phyloP scores from a whole-genome alignment of 2,329 filamentous ascomycete species.

The Xenoacremonium recifei region DNA sequence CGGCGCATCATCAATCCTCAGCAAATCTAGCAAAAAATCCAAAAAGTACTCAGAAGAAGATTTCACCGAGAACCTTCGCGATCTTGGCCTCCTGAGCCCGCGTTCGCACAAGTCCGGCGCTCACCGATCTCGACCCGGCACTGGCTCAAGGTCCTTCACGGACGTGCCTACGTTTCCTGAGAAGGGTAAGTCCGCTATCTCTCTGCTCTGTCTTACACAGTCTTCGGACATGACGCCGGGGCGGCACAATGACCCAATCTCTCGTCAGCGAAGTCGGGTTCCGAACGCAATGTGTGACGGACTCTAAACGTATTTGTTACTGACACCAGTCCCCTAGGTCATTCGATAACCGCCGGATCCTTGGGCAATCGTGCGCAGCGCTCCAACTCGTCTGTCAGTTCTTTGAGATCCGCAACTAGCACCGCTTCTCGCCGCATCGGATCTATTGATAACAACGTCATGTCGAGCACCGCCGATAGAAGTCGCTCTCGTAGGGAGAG shows the following conservation, averaged over 20 bases:
- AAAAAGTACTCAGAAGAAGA: constrained; percentile 13
- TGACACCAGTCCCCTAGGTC: constrained; percentile 17
- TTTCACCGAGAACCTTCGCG: constrained; percentile 25
- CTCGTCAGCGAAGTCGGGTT: not conserved
- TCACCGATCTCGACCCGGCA: constrained; percentile 25
- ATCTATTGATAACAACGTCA: constrained; percentile 41
- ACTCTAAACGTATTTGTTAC: constrained; percentile 5
- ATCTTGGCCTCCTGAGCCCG: constrained; percentile 29
- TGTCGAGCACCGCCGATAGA: constrained; percentile 60
- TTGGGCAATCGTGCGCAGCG: constrained; percentile 25
- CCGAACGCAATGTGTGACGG: not conserved
- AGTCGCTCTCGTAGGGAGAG: constrained; percentile 80
- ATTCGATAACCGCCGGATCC: constrained; percentile 26
- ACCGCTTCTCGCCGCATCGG: constrained; percentile 34
- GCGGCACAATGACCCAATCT: not conserved
- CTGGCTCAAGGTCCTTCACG: constrained; percentile 22
- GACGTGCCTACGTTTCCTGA: constrained; percentile 37
- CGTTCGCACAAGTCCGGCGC: constrained; percentile 19
- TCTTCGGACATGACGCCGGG: not conserved
- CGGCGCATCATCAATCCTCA: constrained; percentile 17
- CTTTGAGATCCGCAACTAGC: constrained; percentile 32
- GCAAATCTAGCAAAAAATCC: constrained; percentile 6
- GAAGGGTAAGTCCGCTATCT: constrained; percentile 34
- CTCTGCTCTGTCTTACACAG: not conserved
- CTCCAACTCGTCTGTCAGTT: constrained; percentile 32